Conservation (phyloP, 257 asterid species). For the Capsicum rhomboideum region DNA sequence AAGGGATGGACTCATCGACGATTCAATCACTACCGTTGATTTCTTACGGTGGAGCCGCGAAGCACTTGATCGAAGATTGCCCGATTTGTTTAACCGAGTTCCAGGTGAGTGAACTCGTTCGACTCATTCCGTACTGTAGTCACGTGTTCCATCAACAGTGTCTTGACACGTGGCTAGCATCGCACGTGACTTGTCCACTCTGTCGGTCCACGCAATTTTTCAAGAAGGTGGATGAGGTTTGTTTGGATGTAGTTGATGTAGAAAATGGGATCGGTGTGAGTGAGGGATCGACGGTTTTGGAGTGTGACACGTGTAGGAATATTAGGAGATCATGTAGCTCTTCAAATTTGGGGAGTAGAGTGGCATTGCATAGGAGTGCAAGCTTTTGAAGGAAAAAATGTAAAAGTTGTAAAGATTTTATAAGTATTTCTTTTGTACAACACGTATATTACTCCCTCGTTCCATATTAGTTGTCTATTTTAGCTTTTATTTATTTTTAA, state of each 20-base stretch:
- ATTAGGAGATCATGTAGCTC: constrained; percentile 18
- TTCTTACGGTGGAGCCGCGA: constrained; percentile 34
- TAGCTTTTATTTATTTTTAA: constrained; percentile 10
- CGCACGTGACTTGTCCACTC: constrained; percentile 80
- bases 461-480: too few relatives aligned
- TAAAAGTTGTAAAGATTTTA: neutral
- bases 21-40: constrained; percentile 41
- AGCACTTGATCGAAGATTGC: constrained; percentile 51
- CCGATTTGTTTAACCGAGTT: constrained; percentile 67
- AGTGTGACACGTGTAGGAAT: constrained; percentile 18
- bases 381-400: constrained; percentile 23
- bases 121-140: constrained; percentile 56
- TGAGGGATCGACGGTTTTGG: constrained; percentile 20
- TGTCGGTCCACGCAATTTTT: constrained; percentile 61
- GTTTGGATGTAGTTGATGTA: constrained; percentile 31
- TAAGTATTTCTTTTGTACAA: constrained; percentile 1
- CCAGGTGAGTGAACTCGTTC: constrained; percentile 39
- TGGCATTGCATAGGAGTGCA: constrained; percentile 20
- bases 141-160: constrained; percentile 79
- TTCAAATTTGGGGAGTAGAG: neutral
- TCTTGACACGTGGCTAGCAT: constrained; percentile 67
- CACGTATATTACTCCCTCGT: neutral
- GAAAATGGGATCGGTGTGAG: neutral
- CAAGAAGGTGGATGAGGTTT: constrained; percentile 27
- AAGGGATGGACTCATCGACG: constrained; percentile 39